Percentiles rank a stretch among this genome's conserved stretches.
Conservation (phyloP, 352 stramenopile species). For the Pythium coloratum region DNA sequence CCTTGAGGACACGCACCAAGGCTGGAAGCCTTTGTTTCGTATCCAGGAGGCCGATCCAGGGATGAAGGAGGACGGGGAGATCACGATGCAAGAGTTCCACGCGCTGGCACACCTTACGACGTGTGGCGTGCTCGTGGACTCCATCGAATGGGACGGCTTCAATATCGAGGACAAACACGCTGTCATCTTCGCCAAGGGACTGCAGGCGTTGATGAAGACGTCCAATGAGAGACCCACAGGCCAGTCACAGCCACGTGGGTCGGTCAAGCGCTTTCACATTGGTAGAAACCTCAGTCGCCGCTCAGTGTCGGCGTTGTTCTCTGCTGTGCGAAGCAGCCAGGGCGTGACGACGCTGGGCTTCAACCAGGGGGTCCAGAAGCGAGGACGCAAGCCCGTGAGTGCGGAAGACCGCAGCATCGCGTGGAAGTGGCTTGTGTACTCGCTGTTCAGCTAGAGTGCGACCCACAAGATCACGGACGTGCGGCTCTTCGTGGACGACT, state of each 20-base stretch:
- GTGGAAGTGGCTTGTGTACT: neutral
- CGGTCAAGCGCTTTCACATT: neutral
- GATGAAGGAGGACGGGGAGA: neutral
- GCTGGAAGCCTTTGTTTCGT: neutral
- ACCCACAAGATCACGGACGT: neutral
- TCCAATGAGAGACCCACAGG: neutral
- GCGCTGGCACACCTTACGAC: neutral
- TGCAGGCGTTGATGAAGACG: neutral
- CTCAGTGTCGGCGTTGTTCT: neutral
- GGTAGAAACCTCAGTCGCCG: neutral
- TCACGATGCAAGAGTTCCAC: conserved; percentile 4
- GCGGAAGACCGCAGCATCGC: neutral
- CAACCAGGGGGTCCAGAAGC: neutral
- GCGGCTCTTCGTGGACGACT: neutral
- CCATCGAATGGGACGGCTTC: neutral
- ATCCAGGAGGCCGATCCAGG: neutral
- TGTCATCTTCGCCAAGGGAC: neutral
- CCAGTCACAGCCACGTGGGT: neutral
- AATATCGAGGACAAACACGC: neutral
- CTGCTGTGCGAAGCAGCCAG: neutral
- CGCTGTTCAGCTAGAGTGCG: neutral
- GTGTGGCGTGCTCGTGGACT: neutral
- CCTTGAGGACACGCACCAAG: neutral
- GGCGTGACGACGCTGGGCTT: neutral
- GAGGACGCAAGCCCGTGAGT: neutral